phyloP scores from a whole-genome alignment of 2,329 filamentous ascomycete genomes.

The Geosmithia morbida region DNA sequence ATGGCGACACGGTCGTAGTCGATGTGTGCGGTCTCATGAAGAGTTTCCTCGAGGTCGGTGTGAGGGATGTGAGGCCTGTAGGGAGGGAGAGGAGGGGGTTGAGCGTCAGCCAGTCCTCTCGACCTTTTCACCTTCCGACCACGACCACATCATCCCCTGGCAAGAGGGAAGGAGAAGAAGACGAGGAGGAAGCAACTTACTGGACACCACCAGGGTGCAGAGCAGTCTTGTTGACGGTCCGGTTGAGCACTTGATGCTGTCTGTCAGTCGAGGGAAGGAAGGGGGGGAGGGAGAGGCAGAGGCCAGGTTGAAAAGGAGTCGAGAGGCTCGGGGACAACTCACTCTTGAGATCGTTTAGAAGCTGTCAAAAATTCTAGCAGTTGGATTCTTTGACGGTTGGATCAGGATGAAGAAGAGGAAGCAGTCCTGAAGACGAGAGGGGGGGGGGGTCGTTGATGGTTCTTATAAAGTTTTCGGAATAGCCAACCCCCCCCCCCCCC shows the following conservation, averaged over 20 bases:
- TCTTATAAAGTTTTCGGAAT: constrained; percentile 16
- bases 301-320: neutral
- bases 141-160: no score
- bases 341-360: constrained; percentile 26
- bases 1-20: constrained; percentile 98
- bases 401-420: constrained; percentile 18
- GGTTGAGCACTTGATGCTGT: constrained; percentile 3
- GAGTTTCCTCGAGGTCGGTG: constrained; percentile 92
- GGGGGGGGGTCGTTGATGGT: constrained; percentile 21
- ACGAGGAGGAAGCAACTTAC: constrained; percentile 39
- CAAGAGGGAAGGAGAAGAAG: no score
- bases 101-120: no score
- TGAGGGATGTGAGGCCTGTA: constrained; percentile 67
- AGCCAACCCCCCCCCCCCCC: no score
- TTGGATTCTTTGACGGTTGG: constrained; percentile 8
- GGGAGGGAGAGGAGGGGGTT: neutral
- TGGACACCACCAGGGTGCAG: constrained; percentile 83
- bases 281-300: no score
- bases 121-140: no score
- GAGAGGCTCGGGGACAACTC: constrained; percentile 5
- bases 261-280: neutral
- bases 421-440: neutral
- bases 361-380: constrained; percentile 21
- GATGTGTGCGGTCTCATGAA: constrained; percentile 95
- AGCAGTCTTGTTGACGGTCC: constrained; percentile 77